Evolutionary conservation across 139 green algal species (phyloP), one percentile per base, ranked within the genome.

Genomic region (Closterium sp.): DNA sequence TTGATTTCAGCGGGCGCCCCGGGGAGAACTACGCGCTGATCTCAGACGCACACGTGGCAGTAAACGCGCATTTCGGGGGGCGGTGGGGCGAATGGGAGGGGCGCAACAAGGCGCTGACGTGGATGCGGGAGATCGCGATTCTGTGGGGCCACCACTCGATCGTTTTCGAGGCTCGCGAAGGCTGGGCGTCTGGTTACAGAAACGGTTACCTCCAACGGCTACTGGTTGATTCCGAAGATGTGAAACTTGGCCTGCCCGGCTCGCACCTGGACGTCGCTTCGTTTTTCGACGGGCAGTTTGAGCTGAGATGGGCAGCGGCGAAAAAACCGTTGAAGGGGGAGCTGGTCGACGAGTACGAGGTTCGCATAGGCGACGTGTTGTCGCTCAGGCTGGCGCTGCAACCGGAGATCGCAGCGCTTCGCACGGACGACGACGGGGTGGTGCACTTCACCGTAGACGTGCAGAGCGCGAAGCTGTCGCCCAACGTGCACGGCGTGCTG

Each of bases 361-460:
- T 91, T 7, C 31, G 30, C 28, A n/a, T 91, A 7, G 30, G 9
- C 16, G 31, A 43, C 28, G 38, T 91, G 33, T 16, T 91, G 23
- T 33, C 34, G n/a, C 25, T 91, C 10, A 19, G 30, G 8, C 8
- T 91, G 23, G 90, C 25, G 64, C 31, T 91, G 69, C 89, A 69
- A 43, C 89, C 89, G 4, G 89, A 91, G 34, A 43, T 91, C 36
- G 66, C 34, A 25, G 31, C 34, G 38, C 34, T 91, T 76, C 23
- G 89, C 23, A 91, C 89, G 21, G 76, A 28, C 34, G 34, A 89
- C 33, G 76, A 91, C 34, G 89, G 66, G 34, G 8, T 55, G 16
- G 89, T 91, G 89, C 89, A 91, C 89, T 81, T 91, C n/a, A 19
- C 34, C 23, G 34, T 91, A 21, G 89, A 90, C 28, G n/a, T 91